Base-by-base conservation (phyloP, 495 filamentous ascomycete species). In the Neurospora tetrasperma region DNA sequence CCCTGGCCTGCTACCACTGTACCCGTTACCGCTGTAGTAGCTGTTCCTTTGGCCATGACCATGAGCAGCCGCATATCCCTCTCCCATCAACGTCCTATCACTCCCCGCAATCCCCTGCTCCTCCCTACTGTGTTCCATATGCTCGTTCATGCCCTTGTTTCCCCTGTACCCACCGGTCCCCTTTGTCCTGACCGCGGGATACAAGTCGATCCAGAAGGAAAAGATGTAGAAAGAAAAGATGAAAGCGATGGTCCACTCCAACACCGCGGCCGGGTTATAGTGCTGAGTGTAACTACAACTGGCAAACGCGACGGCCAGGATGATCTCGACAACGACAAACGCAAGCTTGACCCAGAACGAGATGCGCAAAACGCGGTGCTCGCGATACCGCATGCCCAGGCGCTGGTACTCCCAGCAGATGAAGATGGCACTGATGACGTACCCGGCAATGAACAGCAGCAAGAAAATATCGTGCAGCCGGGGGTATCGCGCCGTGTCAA, bases 171-270 rank as follows among this genome's bases (percentile, higher is more conserved):
- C 70, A 1, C 70, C 44, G 7, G 18, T 18, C 42, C 59, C 71
- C 68, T 90, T 91, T 5, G 88, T 93, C 16, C 87, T 85, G 3
- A 92, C 85, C 23, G 94, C 93, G 0, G 96, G 96, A 70, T 93
- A 83, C 44, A 99, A 85, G 79, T 99, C 96, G 77, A 98, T 83
- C 71, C 92, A 88, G 83, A 97, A 98, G 46, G 92, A 94, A 69
- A 97, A 87, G 54, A 97, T 84, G 80, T 96, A 98, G 77, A 93
- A 91, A 11, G 91, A 94, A 83, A 97, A 99, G 74, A 98, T 85
- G 76, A 98, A 90, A 31, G 94, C 90, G 74, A 99, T 91, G 70
- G 90, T 74, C 94, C 94, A 98, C 78, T 86, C 85, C 41, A 93
- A 78, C 18, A 91, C 83, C 0, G 90, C 90, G 18, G 85, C 89